phyloP scores from a whole-genome alignment of 1,284 basidiomycete genomes.

The Ustilago bromivora region DNA sequence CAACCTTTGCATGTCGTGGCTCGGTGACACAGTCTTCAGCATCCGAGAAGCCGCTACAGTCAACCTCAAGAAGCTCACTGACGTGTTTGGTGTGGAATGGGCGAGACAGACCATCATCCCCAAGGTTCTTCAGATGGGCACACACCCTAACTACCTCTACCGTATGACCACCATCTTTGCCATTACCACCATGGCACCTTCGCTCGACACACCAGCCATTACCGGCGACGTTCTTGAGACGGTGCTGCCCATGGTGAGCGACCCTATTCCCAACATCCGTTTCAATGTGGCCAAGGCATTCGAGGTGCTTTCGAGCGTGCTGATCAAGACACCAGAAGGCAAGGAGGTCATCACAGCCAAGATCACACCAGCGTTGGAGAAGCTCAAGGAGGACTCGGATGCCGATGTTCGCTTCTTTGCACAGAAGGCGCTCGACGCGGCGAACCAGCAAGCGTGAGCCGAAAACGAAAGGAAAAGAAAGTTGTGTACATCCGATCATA shows the following conservation, averaged over 20 bases:
- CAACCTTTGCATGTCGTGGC: slow-evolving; percentile 98
- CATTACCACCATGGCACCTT: slow-evolving; percentile 94
- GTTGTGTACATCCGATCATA: slow-evolving; percentile 7
- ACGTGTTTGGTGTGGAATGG: slow-evolving; percentile 99
- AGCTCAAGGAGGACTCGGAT: slow-evolving; percentile 88
- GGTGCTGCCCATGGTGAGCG: slow-evolving; percentile 84
- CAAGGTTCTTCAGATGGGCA: slow-evolving; percentile 96
- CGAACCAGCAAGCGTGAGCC: slow-evolving; percentile 25
- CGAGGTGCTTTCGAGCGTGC: slow-evolving; percentile 79
- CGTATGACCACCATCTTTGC: slow-evolving; percentile 99
- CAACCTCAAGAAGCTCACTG: slow-evolving; percentile 96
- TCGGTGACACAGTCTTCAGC: slow-evolving; percentile 97
- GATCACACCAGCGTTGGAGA: slow-evolving; percentile 85
- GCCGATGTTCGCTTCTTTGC: slow-evolving; percentile 87
- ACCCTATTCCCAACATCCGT: slow-evolving; percentile 98
- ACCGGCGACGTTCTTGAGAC: slow-evolving; percentile 87
- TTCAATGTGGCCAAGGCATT: slow-evolving; percentile 96
- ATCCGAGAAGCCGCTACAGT: slow-evolving; percentile 97
- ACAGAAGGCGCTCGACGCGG: slow-evolving; percentile 70
- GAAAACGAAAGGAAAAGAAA: slow-evolving; percentile 3
- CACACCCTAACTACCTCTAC: slow-evolving; percentile 96
- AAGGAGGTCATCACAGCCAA: slow-evolving; percentile 79
- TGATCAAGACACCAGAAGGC: slow-evolving; percentile 79
- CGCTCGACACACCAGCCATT: slow-evolving; percentile 87
- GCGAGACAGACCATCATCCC: slow-evolving; percentile 93